Conservation (phyloP, 2,329 filamentous ascomycete genomes). For the Ceratocystis harringtonii region DNA sequence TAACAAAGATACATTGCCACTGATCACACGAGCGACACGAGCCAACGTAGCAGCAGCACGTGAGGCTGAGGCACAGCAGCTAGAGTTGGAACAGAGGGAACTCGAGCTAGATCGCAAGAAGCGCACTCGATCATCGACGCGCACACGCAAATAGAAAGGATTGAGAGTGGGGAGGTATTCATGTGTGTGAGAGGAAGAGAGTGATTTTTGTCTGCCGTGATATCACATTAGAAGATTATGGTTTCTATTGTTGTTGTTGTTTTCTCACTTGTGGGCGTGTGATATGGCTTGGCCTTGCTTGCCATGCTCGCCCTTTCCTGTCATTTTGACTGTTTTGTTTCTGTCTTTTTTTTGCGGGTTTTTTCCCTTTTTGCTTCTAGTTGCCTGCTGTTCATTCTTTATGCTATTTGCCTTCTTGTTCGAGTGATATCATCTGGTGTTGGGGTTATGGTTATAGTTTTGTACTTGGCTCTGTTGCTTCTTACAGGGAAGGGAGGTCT, state of each 20-base stretch:
- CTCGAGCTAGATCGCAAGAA: conserved; percentile 17
- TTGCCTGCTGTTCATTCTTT: neutral
- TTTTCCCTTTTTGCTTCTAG: neutral
- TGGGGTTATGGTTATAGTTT: neutral
- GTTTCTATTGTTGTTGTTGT: neutral
- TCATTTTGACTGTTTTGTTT: conserved; percentile 3
- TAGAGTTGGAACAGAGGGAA: too few species aligned
- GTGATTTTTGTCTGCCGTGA: neutral
- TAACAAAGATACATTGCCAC: neutral
- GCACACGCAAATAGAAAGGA: conserved; percentile 16
- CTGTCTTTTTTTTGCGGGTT: neutral
- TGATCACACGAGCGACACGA: conserved; percentile 10
- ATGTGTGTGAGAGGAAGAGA: neutral
- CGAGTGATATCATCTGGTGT: neutral
- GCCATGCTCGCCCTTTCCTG: neutral
- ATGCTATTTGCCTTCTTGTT: neutral
- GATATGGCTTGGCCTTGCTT: neutral
- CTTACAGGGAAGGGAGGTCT: neutral
- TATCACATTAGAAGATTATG: neutral
- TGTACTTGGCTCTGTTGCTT: neutral
- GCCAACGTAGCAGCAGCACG: conserved; percentile 12
- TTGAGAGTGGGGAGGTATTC: neutral
- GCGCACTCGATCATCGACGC: conserved; percentile 19
- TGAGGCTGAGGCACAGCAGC: conserved; percentile 1
- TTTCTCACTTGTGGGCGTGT: neutral